phyloP scores from a whole-genome alignment of 2,329 filamentous ascomycete species.

The Hyphodiscus sp. region DNA sequence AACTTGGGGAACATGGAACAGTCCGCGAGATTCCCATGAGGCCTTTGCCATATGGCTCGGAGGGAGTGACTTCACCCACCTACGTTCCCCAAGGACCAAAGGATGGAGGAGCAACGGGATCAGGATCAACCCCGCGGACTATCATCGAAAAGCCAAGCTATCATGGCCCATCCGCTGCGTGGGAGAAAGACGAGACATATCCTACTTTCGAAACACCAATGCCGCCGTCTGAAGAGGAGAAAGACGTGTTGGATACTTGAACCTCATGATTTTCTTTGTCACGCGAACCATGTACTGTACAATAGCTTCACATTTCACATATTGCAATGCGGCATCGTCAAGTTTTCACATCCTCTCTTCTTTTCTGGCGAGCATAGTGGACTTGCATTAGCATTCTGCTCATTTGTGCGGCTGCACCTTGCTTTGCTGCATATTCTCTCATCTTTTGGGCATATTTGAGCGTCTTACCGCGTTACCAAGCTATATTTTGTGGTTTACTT shows the following conservation, averaged over 20 bases:
- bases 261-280: conserved; percentile 2
- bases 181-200: conserved; percentile 44
- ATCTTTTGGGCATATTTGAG: background rate
- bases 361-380: background rate
- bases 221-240: conserved; percentile 27
- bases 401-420: background rate
- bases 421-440: background rate
- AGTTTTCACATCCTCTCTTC: background rate
- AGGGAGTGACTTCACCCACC: conserved; percentile 38
- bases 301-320: conserved; percentile 1
- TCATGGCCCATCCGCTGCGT: conserved; percentile 42
- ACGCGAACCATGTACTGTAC: conserved; percentile 4
- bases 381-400: background rate
- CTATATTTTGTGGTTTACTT: background rate
- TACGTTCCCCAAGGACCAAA: conserved; percentile 36
- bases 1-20: conserved; percentile 36
- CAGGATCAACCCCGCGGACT: conserved; percentile 13
- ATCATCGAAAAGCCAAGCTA: conserved; percentile 41
- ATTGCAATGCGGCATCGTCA: background rate
- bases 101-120: conserved; percentile 4
- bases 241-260: conserved; percentile 26
- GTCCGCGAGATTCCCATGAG: conserved; percentile 40
- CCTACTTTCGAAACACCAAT: conserved; percentile 32
- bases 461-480: background rate
- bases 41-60: conserved; percentile 47